Evolutionary conservation across 1,139 yeast genomes (phyloP).

Genomic region (Candida labiduridarum): DNA sequence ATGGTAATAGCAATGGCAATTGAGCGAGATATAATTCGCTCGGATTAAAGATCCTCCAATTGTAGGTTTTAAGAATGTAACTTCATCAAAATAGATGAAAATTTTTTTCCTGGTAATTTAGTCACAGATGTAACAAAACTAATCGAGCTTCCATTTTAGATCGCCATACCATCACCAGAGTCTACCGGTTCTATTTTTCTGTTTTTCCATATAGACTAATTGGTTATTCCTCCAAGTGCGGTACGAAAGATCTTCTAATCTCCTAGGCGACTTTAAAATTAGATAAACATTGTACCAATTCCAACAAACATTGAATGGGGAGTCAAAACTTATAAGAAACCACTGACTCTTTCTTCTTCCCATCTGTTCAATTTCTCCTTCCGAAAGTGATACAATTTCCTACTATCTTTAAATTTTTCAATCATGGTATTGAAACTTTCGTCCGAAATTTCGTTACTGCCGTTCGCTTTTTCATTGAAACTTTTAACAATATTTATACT

Average conservation of each 20-base stretch:
- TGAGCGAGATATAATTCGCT: background rate
- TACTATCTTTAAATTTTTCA: constrained; percentile 42
- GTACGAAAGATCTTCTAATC: no score
- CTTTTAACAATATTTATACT: constrained; percentile 22
- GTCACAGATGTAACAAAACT: no score
- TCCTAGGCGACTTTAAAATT: no score
- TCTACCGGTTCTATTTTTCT: no score
- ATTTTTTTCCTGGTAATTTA: background rate
- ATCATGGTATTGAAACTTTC: constrained; percentile 36
- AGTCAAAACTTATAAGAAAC: constrained; percentile 28
- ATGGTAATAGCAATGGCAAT: background rate
- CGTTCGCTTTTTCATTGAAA: constrained; percentile 3
- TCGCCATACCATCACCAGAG: no score
- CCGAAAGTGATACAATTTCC: constrained; percentile 56
- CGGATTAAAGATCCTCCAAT: background rate
- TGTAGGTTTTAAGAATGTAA: no score
- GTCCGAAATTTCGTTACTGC: constrained; percentile 11
- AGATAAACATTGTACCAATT: no score
- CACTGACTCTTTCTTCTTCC: constrained; percentile 69
- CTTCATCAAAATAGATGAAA: background rate
- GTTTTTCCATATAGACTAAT: no score
- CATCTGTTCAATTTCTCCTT: constrained; percentile 62
- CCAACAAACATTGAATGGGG: no score
- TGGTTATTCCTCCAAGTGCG: no score
- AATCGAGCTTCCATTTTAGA: no score